A percentile compares a stretch with the other conserved stretches of the same genome.
Evolutionary conservation across 768 basidiomycete genomes (phyloP).

Genomic region (Boletus barrowsii): DNA sequence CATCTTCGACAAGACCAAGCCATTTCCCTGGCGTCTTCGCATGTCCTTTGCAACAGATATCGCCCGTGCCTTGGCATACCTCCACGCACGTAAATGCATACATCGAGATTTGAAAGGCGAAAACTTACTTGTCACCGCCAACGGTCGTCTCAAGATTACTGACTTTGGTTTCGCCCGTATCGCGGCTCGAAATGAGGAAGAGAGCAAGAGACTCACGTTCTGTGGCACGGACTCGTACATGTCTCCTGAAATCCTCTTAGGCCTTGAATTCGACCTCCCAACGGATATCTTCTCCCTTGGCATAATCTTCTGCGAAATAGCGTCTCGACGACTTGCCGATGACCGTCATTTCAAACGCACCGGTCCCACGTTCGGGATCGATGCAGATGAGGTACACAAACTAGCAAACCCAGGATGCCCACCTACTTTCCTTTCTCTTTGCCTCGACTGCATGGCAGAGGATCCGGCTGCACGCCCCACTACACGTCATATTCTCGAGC

Average conservation of each 20-base stretch:
- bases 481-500: slow-evolving; percentile 74
- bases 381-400: slow-evolving; percentile 64
- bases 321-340: slow-evolving; percentile 81
- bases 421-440: slow-evolving; percentile 68
- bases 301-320: slow-evolving; percentile 90
- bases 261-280: slow-evolving; percentile 87
- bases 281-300: slow-evolving; percentile 96
- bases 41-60: slow-evolving; percentile 95
- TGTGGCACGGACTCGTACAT: slow-evolving; percentile 94
- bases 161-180: slow-evolving; percentile 98
- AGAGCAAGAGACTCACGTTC: slow-evolving; percentile 80
- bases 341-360: slow-evolving; percentile 72
- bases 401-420: slow-evolving; percentile 77
- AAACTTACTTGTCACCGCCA: slow-evolving; percentile 92
- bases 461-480: slow-evolving; percentile 70
- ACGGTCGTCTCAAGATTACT: slow-evolving; percentile 95
- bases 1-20: slow-evolving; percentile 79
- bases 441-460: slow-evolving; percentile 69
- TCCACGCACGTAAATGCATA: slow-evolving; percentile 89
- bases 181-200: slow-evolving; percentile 87
- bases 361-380: slow-evolving; percentile 78
- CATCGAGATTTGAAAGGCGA: slow-evolving; percentile 95
- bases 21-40: slow-evolving; percentile 91
- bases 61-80: slow-evolving; percentile 91
- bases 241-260: slow-evolving; percentile 93